Evolutionary conservation across 2,329 filamentous ascomycete species (phyloP), one percentile per base, ranked within the genome.

Genomic region (Xylaria sp.): DNA sequence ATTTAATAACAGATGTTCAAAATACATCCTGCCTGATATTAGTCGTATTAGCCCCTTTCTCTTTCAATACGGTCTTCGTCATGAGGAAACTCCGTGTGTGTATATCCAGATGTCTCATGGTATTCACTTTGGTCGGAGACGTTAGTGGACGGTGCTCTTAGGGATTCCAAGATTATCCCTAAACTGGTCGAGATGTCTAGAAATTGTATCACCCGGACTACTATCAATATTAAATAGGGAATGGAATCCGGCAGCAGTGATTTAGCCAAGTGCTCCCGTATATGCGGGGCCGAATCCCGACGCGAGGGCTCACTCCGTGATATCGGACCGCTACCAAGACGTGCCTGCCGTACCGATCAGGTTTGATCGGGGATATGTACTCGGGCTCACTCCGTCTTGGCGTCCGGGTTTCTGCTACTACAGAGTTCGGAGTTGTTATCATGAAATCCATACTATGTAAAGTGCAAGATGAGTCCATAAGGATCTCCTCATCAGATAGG

Each of bases 381-480:
- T 22, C 50, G 59, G 20, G 15, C 1, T 25, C 22, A 5, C 10
- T 56, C 60, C 60, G 60, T 49, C 60, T 62, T 62, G 60, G 60
- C 60, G 31, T 7, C 39, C 42, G 51, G 33, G 22, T 17, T 55
- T 55, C 31, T 49, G 25, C 27, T 27, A 33, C n/a, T n/a, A 45
- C n/a, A 55, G 27, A 53, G 7, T 22, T 39, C 53, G 61, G 53
- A 51, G 13, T 42, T 29, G n/a, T 20, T 25, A 13, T 22, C 5
- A 33, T 10, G 10, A 31, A 50, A 31, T 17, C 5, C 7, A 10
- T 3, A 31, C 17, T 10, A n/a, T 7, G 15, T 5, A 29, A 31
- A 4, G 3, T 50, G 6, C 47, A 29, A 29, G 22, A 29, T 17
- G n/a, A 20, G 42, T n/a, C 11, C 22, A 9, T 10, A 22, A 22